Conservation (phyloP, 495 filamentous ascomycete genomes). For the Penicillium egyptiacum region DNA sequence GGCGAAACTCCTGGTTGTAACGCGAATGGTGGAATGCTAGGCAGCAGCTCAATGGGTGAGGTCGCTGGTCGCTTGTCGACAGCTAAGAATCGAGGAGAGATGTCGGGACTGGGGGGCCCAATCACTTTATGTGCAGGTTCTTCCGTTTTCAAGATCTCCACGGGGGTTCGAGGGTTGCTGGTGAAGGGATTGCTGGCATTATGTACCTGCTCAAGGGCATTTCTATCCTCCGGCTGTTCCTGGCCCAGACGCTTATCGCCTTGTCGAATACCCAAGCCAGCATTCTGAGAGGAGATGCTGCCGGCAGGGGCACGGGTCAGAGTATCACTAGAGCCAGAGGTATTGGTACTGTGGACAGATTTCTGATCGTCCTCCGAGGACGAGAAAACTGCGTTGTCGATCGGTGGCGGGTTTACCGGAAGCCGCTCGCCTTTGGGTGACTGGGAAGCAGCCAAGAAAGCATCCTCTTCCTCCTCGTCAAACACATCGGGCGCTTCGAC, state of each 20-base stretch:
- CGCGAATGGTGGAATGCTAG: constrained; percentile 48
- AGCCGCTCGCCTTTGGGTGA: constrained; percentile 24
- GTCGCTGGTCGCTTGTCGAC: constrained; percentile 50
- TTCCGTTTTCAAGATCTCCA: constrained; percentile 37
- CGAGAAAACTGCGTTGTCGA: constrained; percentile 6
- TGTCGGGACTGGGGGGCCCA: constrained; percentile 40
- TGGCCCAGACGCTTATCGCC: constrained; percentile 5
- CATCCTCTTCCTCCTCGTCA: constrained; percentile 92
- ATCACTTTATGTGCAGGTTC: constrained; percentile 25
- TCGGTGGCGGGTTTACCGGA: neutral
- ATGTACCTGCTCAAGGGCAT: constrained; percentile 17
- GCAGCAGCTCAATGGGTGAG: constrained; percentile 54
- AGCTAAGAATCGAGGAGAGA: constrained; percentile 45
- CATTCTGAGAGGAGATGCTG: constrained; percentile 32
- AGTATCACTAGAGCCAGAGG: constrained; percentile 40
- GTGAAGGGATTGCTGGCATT: constrained; percentile 27
- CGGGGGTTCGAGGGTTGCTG: constrained; percentile 23
- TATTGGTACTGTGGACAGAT: constrained; percentile 41
- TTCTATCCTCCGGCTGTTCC: constrained; percentile 4
- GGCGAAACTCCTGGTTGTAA: constrained; percentile 41
- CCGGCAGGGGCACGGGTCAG: constrained; percentile 35
- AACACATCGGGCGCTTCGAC: constrained; percentile 83
- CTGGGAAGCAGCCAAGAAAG: constrained; percentile 47
- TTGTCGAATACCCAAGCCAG: constrained; percentile 53
- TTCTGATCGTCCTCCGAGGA: constrained; percentile 29